Base-by-base conservation (phyloP, 2,329 filamentous ascomycete genomes). In the Colletotrichum chrysophilum region DNA sequence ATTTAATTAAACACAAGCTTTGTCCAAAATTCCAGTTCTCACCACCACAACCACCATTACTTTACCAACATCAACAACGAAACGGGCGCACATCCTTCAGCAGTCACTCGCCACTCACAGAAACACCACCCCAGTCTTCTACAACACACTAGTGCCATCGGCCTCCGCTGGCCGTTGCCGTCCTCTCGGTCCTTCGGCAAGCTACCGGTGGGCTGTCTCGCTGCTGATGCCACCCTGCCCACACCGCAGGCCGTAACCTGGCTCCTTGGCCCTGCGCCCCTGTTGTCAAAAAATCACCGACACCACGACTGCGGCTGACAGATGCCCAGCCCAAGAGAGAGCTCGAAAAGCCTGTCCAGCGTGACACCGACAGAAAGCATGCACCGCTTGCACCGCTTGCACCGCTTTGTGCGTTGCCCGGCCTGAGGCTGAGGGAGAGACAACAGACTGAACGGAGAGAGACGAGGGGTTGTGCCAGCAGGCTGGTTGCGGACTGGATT, bases 281-380 rank as follows among this genome's bases (percentile, higher is more conserved):
- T 67, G 67, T 64, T 61, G 24, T 66, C 55, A 52, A 72, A 62
- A 75, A 75, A 58, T 56, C 62, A 55, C 69, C 72, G 72, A 64
- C 69, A 48, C 36, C 56, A 18, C 9, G 43, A 36, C 55, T 67
- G 62, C 72, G 69, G 43, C 69, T 67, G 72, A 75, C 48, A 38
- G 14, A 21, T 48, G 43, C 43, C 66, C 26, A 66, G 66, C 66
- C 52, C 48, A 58, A 32, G 16, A 30, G 24, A 26, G 18, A 60
- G 26, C 28, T 60, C 28, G 14, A 32, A 30, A 12, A 26, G 6
- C 52, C n/a, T 26, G 55, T 14, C 56, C 56, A 60, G 26, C 56
- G 32, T 32, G 16, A 26, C 56, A 48, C 56, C 56, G 26, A 60
- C 26, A 34, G 38, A 56, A 28, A 26, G 38, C 66, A 69, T 26